Evolutionary conservation across 495 filamentous ascomycete species (phyloP).

Genomic region (Neurospora sp.): DNA sequence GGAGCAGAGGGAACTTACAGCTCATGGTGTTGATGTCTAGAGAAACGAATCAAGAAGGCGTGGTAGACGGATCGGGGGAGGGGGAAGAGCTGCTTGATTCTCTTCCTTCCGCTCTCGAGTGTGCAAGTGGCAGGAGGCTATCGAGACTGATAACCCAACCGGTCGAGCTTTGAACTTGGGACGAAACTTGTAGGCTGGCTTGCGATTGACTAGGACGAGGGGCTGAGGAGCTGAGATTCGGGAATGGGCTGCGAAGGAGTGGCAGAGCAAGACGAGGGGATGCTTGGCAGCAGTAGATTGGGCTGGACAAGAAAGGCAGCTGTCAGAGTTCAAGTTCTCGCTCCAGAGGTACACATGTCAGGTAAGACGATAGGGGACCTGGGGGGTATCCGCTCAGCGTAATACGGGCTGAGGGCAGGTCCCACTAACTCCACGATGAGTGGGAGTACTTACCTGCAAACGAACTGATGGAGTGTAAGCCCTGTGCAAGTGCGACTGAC

Average conservation of each 20-base stretch:
- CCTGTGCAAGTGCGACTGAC: background rate
- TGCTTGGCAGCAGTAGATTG: conserved; percentile 18
- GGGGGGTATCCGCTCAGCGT: background rate
- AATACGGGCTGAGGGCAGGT: background rate
- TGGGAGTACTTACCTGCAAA: background rate
- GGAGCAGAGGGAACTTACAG: conserved; percentile 25
- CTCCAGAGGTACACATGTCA: background rate
- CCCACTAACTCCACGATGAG: background rate
- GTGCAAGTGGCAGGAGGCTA: background rate
- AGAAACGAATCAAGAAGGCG: conserved; percentile 3
- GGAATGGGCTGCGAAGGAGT: conserved; percentile 14
- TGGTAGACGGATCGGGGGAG: background rate
- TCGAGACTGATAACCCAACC: conserved; percentile 1
- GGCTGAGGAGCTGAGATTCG: conserved; percentile 16
- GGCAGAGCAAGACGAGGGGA: conserved; percentile 1
- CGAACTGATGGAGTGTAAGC: background rate
- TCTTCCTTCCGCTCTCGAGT: conserved; percentile 5
- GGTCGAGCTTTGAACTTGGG: background rate
- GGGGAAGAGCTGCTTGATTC: background rate
- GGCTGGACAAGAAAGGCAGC: conserved; percentile 13
- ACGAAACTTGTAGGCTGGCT: background rate
- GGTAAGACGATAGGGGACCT: background rate
- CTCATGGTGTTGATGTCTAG: conserved; percentile 25
- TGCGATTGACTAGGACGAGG: conserved; percentile 2
- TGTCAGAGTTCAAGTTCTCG: background rate